Conservation (phyloP, 164 flowering plant species). For the Protea cynaroides region DNA sequence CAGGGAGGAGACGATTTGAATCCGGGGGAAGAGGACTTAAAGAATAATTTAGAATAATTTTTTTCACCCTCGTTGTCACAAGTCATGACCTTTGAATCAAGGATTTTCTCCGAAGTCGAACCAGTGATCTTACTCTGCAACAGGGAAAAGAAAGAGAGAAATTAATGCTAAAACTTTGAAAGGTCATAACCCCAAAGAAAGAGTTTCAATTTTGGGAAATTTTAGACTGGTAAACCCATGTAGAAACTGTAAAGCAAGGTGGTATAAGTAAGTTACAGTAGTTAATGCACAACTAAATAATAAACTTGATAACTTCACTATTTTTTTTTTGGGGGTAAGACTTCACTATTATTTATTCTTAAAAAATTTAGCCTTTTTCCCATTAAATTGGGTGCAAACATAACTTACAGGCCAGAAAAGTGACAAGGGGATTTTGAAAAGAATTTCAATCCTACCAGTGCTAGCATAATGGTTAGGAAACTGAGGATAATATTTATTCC, state of each 20-base stretch:
- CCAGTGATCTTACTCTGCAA: slow-evolving; percentile 75
- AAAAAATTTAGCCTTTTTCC: no score
- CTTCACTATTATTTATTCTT: no score
- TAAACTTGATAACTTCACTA: background rate
- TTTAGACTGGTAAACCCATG: background rate
- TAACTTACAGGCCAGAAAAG: no score
- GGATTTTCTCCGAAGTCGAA: slow-evolving; percentile 57
- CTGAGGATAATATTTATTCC: no score
- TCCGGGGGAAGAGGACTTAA: no score
- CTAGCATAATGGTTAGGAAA: no score
- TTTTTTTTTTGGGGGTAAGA: no score
- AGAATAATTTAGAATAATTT: no score
- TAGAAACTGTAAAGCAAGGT: background rate
- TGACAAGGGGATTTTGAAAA: no score
- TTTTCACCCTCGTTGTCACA: background rate
- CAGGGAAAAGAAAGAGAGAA: slow-evolving; percentile 9
- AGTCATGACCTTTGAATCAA: slow-evolving; percentile 72
- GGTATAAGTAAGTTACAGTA: background rate
- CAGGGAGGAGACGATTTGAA: no score
- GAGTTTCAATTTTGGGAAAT: background rate
- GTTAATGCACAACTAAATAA: background rate
- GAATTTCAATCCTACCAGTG: no score
- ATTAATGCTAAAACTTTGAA: background rate
- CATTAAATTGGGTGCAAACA: no score
- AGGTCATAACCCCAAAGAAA: background rate